Conservation (phyloP, 2,329 filamentous ascomycete genomes). For the Fusarium coicis region DNA sequence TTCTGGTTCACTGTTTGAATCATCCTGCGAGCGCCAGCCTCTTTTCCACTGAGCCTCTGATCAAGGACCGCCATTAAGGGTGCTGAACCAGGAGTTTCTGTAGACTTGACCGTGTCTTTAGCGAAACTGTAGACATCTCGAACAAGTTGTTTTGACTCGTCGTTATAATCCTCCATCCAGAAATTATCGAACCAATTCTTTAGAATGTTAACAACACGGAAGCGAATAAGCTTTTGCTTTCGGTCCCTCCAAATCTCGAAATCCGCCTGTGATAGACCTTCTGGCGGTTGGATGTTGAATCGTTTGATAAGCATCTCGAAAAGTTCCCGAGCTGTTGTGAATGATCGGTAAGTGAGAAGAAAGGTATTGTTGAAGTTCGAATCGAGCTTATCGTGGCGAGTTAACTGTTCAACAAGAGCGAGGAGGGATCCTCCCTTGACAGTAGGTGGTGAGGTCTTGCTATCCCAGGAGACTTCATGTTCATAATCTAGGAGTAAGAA, state of each 20-base stretch:
- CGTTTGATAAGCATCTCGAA: conserved; percentile 93
- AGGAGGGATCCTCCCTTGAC: conserved; percentile 91
- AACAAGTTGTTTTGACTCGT: conserved; percentile 85
- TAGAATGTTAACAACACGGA: conserved; percentile 95
- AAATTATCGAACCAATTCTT: conserved; percentile 99
- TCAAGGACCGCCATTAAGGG: conserved; percentile 89
- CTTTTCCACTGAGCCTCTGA: conserved; percentile 87
- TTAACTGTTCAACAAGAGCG: conserved; percentile 93
- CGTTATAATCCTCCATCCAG: conserved; percentile 96
- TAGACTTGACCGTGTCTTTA: conserved; percentile 90
- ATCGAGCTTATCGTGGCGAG: conserved; percentile 93
- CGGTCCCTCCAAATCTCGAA: conserved; percentile 90
- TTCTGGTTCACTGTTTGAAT: conserved; percentile 87
- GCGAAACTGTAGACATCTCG: conserved; percentile 91
- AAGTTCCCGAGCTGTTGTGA: conserved; percentile 88
- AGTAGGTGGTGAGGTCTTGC: conserved; percentile 77
- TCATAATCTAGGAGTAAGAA: conserved; percentile 90
- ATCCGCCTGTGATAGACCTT: conserved; percentile 78
- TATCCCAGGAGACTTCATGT: conserved; percentile 88
- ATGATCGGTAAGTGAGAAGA: conserved; percentile 94
- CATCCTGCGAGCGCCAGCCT: conserved; percentile 84
- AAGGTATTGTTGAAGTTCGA: conserved; percentile 98
- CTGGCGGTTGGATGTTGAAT: conserved; percentile 91
- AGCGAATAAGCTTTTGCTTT: conserved; percentile 95
- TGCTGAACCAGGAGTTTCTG: conserved; percentile 88